Conservation (phyloP, 169 alveolate species). For the Plasmodium vinckei region DNA sequence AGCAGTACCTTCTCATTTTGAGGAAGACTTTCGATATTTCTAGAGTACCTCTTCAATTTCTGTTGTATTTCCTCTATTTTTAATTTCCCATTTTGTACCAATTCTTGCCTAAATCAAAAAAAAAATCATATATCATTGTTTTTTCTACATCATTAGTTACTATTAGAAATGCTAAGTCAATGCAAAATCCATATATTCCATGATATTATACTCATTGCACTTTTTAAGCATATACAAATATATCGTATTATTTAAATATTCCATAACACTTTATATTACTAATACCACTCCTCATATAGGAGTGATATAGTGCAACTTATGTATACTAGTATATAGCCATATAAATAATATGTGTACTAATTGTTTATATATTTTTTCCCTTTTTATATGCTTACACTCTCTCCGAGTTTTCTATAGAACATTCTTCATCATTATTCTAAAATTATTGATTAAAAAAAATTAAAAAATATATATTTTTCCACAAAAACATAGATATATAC, state of each 20-base stretch:
- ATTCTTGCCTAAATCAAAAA: slow-evolving; percentile 25
- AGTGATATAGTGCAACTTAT: no score
- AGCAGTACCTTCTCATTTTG: slow-evolving; percentile 48
- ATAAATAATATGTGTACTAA: no score
- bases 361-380: background rate
- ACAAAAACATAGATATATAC: background rate
- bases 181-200: no score
- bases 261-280: no score
- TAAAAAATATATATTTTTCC: slow-evolving; percentile 7
- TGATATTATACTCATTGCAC: no score
- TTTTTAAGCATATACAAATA: no score
- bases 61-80: slow-evolving; percentile 65
- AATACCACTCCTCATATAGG: no score
- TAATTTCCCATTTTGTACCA: slow-evolving; percentile 66
- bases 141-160: background rate
- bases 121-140: background rate
- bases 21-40: slow-evolving; percentile 17
- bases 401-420: slow-evolving; percentile 72
- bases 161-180: no score
- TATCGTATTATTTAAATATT: no score
- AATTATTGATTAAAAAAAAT: slow-evolving; percentile 4
- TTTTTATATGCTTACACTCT: slow-evolving; percentile 48
- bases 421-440: slow-evolving; percentile 51
- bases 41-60: slow-evolving; percentile 46
- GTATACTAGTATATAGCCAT: no score